Conservation (phyloP, 208 protist genomes). For the Chromosphaera perkinsii region DNA sequence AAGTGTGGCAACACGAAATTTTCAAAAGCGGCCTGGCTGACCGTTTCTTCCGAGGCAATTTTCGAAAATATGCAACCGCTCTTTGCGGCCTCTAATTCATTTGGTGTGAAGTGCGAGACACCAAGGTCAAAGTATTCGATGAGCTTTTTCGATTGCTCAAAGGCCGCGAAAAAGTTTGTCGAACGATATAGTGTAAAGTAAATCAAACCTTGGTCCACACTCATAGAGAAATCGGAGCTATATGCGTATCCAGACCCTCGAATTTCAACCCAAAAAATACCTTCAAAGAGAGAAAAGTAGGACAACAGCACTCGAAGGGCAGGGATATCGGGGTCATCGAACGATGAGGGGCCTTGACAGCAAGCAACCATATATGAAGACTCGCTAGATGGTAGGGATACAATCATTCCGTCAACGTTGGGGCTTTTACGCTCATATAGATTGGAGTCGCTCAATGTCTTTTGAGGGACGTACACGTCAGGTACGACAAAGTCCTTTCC, state of each 20-base stretch:
- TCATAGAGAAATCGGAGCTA: background rate
- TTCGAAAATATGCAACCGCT: background rate
- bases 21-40: background rate
- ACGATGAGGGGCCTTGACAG: background rate
- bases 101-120: background rate
- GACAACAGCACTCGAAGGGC: slow-evolving; percentile 2
- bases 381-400: background rate
- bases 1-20: background rate
- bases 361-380: background rate
- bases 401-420: too few relatives aligned
- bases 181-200: background rate
- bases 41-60: background rate
- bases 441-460: too few relatives aligned
- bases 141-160: background rate
- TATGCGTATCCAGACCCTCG: slow-evolving; percentile 13
- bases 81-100: background rate
- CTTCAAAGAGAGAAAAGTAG: slow-evolving; percentile 3
- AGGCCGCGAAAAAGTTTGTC: background rate
- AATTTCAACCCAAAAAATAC: slow-evolving; percentile 14
- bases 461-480: too few relatives aligned
- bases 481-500: too few relatives aligned
- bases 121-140: background rate
- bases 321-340: background rate
- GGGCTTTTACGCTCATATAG: too few relatives aligned
- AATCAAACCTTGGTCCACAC: background rate